phyloP scores from a whole-genome alignment of 73 alveolate species.

The Paramecium primaurelia region DNA sequence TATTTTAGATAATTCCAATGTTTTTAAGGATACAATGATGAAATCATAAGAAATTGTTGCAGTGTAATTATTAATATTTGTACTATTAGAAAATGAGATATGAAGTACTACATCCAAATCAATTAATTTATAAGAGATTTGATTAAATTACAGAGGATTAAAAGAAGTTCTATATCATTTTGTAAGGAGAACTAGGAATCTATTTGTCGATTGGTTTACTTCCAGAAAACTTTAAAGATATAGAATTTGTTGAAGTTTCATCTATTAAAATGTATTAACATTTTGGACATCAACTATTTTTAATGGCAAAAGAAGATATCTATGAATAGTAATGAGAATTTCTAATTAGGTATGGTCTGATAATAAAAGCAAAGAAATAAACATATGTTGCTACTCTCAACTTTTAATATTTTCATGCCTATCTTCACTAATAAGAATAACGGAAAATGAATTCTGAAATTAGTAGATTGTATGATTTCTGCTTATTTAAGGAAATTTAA shows the following conservation, averaged over 20 bases:
- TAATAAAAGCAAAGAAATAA: neutral
- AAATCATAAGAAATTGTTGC: neutral
- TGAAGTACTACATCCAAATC: neutral
- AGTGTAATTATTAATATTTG: neutral
- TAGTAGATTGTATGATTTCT: neutral
- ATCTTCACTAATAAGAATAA: neutral
- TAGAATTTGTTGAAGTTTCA: neutral
- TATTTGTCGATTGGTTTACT: neutral
- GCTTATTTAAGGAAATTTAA: neutral
- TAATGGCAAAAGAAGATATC: neutral
- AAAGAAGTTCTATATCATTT: neutral
- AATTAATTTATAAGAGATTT: neutral
- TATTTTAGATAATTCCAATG: neutral
- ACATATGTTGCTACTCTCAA: neutral
- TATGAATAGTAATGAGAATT: neutral
- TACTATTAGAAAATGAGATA: neutral
- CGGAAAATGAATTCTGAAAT: neutral
- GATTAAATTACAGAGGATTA: neutral
- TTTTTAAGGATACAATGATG: neutral
- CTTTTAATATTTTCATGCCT: neutral
- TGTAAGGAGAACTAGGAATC: slow-evolving; percentile 29
- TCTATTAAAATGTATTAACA: neutral
- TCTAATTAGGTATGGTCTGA: neutral
- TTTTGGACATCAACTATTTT: slow-evolving; percentile 3
- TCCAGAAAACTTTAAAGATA: neutral